Conservation (phyloP, 75 land plant genomes). For the Pinus taeda region DNA sequence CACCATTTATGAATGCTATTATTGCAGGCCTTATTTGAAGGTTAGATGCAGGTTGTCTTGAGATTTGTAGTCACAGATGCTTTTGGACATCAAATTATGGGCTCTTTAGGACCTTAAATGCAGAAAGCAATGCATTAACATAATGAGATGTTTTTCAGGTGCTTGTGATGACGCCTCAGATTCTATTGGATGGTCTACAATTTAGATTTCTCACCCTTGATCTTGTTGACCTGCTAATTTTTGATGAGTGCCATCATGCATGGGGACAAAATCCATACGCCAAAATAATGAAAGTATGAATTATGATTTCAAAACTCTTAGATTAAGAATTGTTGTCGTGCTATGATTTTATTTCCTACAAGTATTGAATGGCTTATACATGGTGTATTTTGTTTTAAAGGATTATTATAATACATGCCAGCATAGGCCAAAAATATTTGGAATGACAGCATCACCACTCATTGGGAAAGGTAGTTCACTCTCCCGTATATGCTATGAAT, state of each 20-base stretch:
- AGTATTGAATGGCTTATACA: neutral
- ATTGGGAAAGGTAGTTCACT: conserved; percentile 60
- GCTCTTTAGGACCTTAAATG: neutral
- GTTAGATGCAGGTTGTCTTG: neutral
- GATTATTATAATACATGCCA: conserved; percentile 52
- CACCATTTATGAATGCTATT: neutral
- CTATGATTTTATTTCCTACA: neutral
- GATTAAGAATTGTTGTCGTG: neutral
- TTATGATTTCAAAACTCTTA: neutral
- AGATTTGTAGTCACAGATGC: too few species aligned
- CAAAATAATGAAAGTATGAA: conserved; percentile 76
- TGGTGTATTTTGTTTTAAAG: conserved; percentile 20
- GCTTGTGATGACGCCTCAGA: conserved; percentile 92
- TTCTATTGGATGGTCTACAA: conserved; percentile 68
- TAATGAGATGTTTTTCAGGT: conserved; percentile 37
- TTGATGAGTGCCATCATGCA: conserved; percentile 96
- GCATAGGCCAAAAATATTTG: conserved; percentile 37
- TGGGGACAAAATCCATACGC: conserved; percentile 80
- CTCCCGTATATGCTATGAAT: neutral
- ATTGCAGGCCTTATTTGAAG: neutral
- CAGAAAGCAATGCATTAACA: neutral
- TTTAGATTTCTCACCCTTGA: conserved; percentile 63
- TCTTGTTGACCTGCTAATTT: conserved; percentile 51
- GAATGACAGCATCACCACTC: conserved; percentile 62
- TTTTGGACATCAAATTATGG: neutral